Conservation (phyloP, 345 rosid species). For the Viola odorata region DNA sequence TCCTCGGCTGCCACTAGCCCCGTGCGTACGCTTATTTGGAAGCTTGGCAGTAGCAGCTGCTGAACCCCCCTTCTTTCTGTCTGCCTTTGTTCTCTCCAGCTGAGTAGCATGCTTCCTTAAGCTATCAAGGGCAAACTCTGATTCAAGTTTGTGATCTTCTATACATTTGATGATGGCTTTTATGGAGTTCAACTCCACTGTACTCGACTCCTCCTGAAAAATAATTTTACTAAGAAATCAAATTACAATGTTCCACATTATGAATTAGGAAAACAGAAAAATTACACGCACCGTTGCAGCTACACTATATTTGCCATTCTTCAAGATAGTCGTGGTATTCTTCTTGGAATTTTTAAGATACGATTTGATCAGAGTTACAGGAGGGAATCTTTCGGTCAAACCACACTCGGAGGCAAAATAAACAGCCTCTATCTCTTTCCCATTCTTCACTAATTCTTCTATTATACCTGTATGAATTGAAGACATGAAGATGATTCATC, state of each 20-base stretch:
- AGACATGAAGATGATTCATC: not conserved
- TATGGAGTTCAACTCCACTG: slow-evolving; percentile 41
- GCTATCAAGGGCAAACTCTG: slow-evolving; percentile 36
- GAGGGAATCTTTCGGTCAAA: slow-evolving; percentile 44
- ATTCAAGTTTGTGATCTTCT: slow-evolving; percentile 54
- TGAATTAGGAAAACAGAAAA: not conserved
- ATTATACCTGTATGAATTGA: slow-evolving; percentile 32
- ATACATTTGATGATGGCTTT: slow-evolving; percentile 50
- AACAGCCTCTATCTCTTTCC: slow-evolving; percentile 55
- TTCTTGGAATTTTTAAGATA: slow-evolving; percentile 33
- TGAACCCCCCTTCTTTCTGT: slow-evolving; percentile 35
- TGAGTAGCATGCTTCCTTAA: slow-evolving; percentile 37
- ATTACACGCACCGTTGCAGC: slow-evolving; percentile 29
- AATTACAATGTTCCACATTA: not conserved
- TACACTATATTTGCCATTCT: slow-evolving; percentile 32
- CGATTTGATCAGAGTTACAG: slow-evolving; percentile 43
- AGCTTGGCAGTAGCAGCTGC: slow-evolving; percentile 22
- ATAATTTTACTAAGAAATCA: not conserved
- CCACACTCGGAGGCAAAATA: slow-evolving; percentile 51
- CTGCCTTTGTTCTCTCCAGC: slow-evolving; percentile 41
- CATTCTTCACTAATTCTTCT: slow-evolving; percentile 41
- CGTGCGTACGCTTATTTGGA: slow-evolving; percentile 37
- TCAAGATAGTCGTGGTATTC: slow-evolving; percentile 31
- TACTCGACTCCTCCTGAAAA: slow-evolving; percentile 47
- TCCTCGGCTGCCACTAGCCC: slow-evolving; percentile 22